A percentile compares a stretch with the other conserved stretches of the same genome.
phyloP scores from a whole-genome alignment of 1,139 yeast species.

The Protomyces gravidus region DNA sequence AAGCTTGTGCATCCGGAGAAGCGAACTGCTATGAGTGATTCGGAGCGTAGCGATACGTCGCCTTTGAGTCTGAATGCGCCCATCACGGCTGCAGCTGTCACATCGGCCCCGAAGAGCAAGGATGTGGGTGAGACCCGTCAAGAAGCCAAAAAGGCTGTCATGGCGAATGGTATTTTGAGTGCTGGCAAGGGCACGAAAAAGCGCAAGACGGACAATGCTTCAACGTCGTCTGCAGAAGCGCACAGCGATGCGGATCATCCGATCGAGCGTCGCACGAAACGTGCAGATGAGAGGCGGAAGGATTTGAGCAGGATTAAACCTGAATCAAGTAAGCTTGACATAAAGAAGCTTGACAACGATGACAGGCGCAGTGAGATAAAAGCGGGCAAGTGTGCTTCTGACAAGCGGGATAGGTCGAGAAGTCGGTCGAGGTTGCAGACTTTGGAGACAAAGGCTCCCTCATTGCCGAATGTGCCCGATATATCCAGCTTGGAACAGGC shows the following conservation, averaged over 20 bases:
- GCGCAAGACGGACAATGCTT: neutral
- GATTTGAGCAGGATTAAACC: too few species aligned
- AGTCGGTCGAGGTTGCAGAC: slow-evolving; percentile 1
- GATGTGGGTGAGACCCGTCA: too few species aligned
- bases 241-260: neutral
- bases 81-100: neutral
- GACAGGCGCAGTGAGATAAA: neutral
- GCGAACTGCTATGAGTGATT: slow-evolving; percentile 4
- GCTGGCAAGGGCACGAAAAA: slow-evolving; percentile 12
- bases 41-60: slow-evolving; percentile 12
- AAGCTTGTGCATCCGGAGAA: slow-evolving; percentile 23
- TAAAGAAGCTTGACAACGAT: too few species aligned
- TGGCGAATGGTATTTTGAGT: slow-evolving; percentile 11
- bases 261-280: neutral
- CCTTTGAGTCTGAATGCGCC: slow-evolving; percentile 15
- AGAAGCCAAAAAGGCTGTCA: neutral
- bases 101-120: neutral
- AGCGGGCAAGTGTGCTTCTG: neutral
- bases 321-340: neutral
- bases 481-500: neutral
- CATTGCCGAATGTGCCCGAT: neutral
- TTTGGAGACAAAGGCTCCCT: neutral
- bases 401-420: neutral
- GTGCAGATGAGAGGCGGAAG: neutral
- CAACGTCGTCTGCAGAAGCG: neutral